Conservation (phyloP, 768 basidiomycete species). For the Botryobasidium botryosum region DNA sequence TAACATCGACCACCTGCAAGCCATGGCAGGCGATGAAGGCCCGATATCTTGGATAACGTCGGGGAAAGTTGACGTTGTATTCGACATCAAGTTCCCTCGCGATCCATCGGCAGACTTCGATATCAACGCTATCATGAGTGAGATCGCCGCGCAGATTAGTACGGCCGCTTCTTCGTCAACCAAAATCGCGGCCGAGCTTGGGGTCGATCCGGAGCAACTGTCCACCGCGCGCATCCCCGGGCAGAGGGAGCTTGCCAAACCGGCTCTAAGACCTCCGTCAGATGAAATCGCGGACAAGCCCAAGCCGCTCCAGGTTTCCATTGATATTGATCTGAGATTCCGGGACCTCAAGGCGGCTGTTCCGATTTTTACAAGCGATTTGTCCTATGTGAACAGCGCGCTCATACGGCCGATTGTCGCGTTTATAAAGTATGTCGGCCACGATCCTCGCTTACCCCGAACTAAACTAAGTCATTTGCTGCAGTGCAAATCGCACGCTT, state of each 20-base stretch:
- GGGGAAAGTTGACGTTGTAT: conserved; percentile 89
- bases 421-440: conserved; percentile 76
- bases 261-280: neutral
- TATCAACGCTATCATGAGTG: conserved; percentile 69
- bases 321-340: conserved; percentile 91
- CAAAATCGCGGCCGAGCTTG: conserved; percentile 2
- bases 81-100: conserved; percentile 93
- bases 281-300: too few relatives aligned
- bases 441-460: neutral
- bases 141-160: conserved; percentile 76
- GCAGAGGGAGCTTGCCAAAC: conserved; percentile 16
- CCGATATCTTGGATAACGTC: conserved; percentile 97
- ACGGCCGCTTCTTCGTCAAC: conserved; percentile 15
- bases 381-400: conserved; percentile 86
- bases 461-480: conserved; percentile 1
- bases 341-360: conserved; percentile 90
- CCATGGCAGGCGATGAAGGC: conserved; percentile 50
- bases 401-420: conserved; percentile 91
- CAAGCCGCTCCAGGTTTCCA: conserved; percentile 21
- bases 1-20: conserved; percentile 87
- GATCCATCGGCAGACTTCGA: conserved; percentile 51
- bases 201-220: conserved; percentile 34
- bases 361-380: conserved; percentile 73
- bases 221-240: conserved; percentile 79
- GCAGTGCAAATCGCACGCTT: conserved; percentile 80